Evolutionary conservation across 345 rosid genomes (phyloP), one percentile per base, ranked within the genome.

Genomic region (Trapa bicornis): DNA sequence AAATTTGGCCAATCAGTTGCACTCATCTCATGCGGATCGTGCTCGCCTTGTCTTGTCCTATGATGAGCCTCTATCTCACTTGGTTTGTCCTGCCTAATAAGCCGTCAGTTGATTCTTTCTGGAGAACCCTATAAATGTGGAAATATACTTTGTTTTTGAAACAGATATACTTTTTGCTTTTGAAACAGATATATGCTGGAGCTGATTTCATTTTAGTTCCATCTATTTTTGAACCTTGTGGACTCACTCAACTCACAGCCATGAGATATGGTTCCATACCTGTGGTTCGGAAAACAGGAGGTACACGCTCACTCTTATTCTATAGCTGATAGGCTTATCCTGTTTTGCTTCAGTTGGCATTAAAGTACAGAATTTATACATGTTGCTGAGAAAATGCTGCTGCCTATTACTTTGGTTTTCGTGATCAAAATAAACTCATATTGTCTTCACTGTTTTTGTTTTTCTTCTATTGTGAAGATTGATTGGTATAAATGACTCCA

Each of bases 231-330:
- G 97, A 93, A 82, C 98, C 98, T 3, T 93, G 97, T 66, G 97
- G 98, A 72, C 80, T 93, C 73, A 93, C 97, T 16, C 98, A 93
- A 73, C 91, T 88, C 64, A 81, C 80, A 60, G 96, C 96, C 60
- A 88, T 93, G 98, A 82, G 98, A 88, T 93, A 90, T 36, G 98
- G 98, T 29, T 87, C 92, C 42, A 64, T 93, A 68, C 97, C 97
- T 3, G 81, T 93, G 61, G 97, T 90, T 69, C 84, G 98, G 39
- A 88, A 87, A 84, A 93, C 97, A 42, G 97, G 98, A 83, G 97
- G 98, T 88, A 50, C 50, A 70, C 65, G 39, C 66, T 53, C 53
- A 1, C 37, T 75, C 43, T 35, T 41, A 42, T 65, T 2, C 15
- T n/a, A 4, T 43, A 22, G 53, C 32, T 16, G 47, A 2, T 65